Evolutionary conservation across 768 basidiomycete species (phyloP).

Genomic region (Tricholomella constricta): DNA sequence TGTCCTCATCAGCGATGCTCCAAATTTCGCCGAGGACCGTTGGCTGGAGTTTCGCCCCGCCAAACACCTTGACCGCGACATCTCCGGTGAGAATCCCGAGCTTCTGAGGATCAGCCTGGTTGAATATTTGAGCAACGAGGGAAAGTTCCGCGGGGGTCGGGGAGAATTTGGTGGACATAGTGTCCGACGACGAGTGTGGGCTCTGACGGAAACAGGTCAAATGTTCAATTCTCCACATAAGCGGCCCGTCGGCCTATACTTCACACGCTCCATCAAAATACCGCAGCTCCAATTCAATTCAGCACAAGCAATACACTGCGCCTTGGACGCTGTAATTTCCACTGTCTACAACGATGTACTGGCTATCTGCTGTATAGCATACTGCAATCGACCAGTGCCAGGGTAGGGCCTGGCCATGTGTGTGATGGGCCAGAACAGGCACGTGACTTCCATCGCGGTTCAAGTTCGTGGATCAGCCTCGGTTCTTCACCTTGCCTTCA

Average conservation of each 20-base stretch:
- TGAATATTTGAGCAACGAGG: constrained; percentile 74
- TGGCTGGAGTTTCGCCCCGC: constrained; percentile 79
- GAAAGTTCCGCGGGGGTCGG: constrained; percentile 52
- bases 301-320: background rate
- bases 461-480: constrained; percentile 5
- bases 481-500: constrained; percentile 15
- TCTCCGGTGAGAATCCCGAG: constrained; percentile 88
- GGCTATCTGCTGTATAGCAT: background rate
- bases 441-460: constrained; percentile 17
- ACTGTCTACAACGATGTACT: background rate
- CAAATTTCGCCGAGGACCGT: constrained; percentile 89
- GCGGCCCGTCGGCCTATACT: constrained; percentile 9
- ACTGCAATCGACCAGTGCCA: too few relatives aligned
- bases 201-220: constrained; percentile 7
- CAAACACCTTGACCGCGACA: constrained; percentile 84
- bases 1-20: constrained; percentile 89
- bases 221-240: constrained; percentile 1
- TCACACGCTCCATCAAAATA: constrained; percentile 19
- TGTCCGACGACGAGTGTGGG: constrained; percentile 23
- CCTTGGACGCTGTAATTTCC: background rate
- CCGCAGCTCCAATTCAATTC: background rate
- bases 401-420: too few relatives aligned
- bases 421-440: background rate
- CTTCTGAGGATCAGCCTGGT: constrained; percentile 73
- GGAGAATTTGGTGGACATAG: constrained; percentile 47